A percentile compares a stretch with the other conserved stretches of the same genome.
Conservation (phyloP, 1,139 yeast genomes). For the Sugiyamaella novakii region DNA sequence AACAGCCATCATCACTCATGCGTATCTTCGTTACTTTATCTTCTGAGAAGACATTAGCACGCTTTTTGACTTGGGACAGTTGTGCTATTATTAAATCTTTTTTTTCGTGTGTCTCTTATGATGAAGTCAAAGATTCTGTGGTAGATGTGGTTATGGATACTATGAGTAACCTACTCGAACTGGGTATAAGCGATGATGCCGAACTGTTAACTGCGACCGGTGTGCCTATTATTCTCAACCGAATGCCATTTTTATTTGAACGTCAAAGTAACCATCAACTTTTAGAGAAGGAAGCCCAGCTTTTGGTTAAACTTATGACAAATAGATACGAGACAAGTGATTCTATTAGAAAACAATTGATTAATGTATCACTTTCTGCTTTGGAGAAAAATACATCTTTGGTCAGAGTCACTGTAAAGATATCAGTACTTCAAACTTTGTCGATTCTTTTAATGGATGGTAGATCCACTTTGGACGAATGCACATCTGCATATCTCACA, state of each 20-base stretch:
- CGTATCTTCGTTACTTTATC: conserved; percentile 69
- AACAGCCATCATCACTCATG: conserved; percentile 79
- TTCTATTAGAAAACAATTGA: conserved; percentile 55
- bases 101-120: conserved; percentile 55
- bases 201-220: conserved; percentile 32
- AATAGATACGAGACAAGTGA: conserved; percentile 62
- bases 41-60: conserved; percentile 50
- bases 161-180: conserved; percentile 49
- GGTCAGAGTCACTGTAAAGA: conserved; percentile 57
- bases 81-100: conserved; percentile 58
- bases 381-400: conserved; percentile 63
- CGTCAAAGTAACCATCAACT: conserved; percentile 35
- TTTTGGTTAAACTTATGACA: conserved; percentile 59
- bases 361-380: conserved; percentile 61
- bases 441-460: conserved; percentile 55
- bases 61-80: conserved; percentile 52
- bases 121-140: conserved; percentile 69
- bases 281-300: conserved; percentile 55
- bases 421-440: conserved; percentile 61
- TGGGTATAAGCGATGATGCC: conserved; percentile 37
- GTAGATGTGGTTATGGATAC: conserved; percentile 59
- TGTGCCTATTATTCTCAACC: conserved; percentile 34
- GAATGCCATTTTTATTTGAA: conserved; percentile 36
- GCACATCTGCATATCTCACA: conserved; percentile 56
- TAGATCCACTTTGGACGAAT: conserved; percentile 56